These are phyloP conservation scores for Pestalotiopsis sp. DNA, from an alignment of 2,329 filamentous ascomycete genomes.

Conservation along the genomic window DNA sequence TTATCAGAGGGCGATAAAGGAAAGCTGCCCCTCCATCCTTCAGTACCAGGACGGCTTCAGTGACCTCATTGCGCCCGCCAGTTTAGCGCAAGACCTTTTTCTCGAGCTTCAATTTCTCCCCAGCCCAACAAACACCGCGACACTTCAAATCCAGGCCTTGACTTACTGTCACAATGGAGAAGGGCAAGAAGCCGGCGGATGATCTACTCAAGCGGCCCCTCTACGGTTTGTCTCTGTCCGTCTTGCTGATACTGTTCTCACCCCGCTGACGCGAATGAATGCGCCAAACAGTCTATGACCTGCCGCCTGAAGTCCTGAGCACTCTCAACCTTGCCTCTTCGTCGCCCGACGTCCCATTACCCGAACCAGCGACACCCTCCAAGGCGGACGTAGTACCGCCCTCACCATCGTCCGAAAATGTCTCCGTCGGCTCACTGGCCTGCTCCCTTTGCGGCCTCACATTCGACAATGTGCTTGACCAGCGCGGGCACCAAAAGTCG, in stretches of 20 bases:
- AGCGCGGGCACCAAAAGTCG: slow-evolving; percentile 83
- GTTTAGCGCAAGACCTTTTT: background rate
- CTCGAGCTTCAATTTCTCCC: background rate
- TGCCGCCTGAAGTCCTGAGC: slow-evolving; percentile 73
- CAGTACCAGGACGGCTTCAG: background rate
- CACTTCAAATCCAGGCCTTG: background rate
- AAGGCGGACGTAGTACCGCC: slow-evolving; percentile 25
- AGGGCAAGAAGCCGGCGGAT: slow-evolving; percentile 43
- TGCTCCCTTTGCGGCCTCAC: slow-evolving; percentile 79
- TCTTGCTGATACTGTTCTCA: background rate
- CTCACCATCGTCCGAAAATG: slow-evolving; percentile 35
- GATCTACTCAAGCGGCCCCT: slow-evolving; percentile 54
- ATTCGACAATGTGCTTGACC: slow-evolving; percentile 76
- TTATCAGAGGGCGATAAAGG: background rate
- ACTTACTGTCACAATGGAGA: slow-evolving; percentile 26
- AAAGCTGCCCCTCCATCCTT: background rate
- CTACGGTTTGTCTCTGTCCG: slow-evolving; percentile 41
- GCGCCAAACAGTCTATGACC: slow-evolving; percentile 70
- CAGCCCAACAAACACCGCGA: background rate
- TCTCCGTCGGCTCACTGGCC: slow-evolving; percentile 65
- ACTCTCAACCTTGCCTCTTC: slow-evolving; percentile 64
- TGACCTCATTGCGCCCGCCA: slow-evolving; percentile 5
- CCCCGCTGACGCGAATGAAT: slow-evolving; percentile 26
- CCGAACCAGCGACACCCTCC: slow-evolving; percentile 18
- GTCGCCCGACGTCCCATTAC: slow-evolving; percentile 29